Conservation (phyloP, 2,329 filamentous ascomycete genomes). For the Pseudocercospora eumusae region DNA sequence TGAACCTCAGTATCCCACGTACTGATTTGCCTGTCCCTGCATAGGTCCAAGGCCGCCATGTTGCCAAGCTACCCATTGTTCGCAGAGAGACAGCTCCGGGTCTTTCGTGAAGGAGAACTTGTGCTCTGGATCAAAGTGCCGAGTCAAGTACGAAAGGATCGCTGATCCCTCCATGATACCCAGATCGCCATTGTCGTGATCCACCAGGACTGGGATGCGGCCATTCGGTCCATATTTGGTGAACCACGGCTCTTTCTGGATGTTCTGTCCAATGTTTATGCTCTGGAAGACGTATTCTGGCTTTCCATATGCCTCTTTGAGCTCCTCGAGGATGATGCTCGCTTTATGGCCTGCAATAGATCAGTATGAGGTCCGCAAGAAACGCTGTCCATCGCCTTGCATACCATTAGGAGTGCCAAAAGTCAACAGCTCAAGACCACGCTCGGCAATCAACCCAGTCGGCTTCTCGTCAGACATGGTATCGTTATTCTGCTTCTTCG, state of each 20-base stretch:
- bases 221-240: conserved; percentile 64
- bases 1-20: background rate
- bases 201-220: conserved; percentile 65
- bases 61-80: conserved; percentile 64
- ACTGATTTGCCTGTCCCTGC: conserved; percentile 44
- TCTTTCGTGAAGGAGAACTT: conserved; percentile 51
- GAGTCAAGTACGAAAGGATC: conserved; percentile 49
- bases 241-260: conserved; percentile 69
- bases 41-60: conserved; percentile 40
- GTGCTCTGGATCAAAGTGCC: conserved; percentile 51
- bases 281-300: conserved; percentile 59
- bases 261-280: conserved; percentile 62
- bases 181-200: conserved; percentile 63
- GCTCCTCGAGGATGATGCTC: conserved; percentile 64
- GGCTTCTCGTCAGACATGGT: conserved; percentile 43
- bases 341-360: conserved; percentile 49
- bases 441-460: conserved; percentile 61
- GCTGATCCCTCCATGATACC: conserved; percentile 52
- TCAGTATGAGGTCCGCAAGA: background rate
- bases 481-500: conserved; percentile 12
- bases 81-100: conserved; percentile 50
- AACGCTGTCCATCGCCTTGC: background rate
- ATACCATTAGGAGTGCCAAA: conserved; percentile 51
- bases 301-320: conserved; percentile 64
- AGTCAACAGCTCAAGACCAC: conserved; percentile 66